Conservation (phyloP, 495 filamentous ascomycete species). For the Penicillium pancosmium region DNA sequence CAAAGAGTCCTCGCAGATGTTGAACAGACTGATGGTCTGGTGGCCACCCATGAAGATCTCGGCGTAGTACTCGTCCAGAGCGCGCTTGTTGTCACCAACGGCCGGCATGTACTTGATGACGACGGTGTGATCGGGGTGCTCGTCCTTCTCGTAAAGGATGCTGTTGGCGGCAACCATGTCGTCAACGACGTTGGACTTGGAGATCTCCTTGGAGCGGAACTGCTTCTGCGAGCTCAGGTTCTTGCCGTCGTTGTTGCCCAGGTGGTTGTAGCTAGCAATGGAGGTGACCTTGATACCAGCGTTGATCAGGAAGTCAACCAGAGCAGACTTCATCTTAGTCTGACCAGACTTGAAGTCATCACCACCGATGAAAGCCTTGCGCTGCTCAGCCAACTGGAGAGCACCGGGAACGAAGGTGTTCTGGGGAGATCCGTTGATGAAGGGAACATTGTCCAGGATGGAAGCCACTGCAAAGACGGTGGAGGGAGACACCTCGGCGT, state of each 20-base stretch:
- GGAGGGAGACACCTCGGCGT: slow-evolving; percentile 88
- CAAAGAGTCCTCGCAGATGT: slow-evolving; percentile 98
- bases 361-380: slow-evolving; percentile 89
- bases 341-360: slow-evolving; percentile 99
- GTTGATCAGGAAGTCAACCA: slow-evolving; percentile 98
- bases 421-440: slow-evolving; percentile 99
- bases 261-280: slow-evolving; percentile 98
- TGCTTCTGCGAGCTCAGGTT: slow-evolving; percentile 96
- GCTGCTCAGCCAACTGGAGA: slow-evolving; percentile 85
- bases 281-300: slow-evolving; percentile 99
- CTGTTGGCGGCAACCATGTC: slow-evolving; percentile 98
- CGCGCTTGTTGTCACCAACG: slow-evolving; percentile 98
- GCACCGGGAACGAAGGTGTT: slow-evolving; percentile 98
- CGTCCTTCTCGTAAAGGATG: slow-evolving; percentile 84
- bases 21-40: slow-evolving; percentile 97
- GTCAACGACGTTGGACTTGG: slow-evolving; percentile 97
- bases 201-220: slow-evolving; percentile 99
- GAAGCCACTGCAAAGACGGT: slow-evolving; percentile 94
- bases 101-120: slow-evolving; percentile 99
- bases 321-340: slow-evolving; percentile 99
- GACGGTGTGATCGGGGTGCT: slow-evolving; percentile 87
- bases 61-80: slow-evolving; percentile 97
- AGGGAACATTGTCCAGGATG: slow-evolving; percentile 86
- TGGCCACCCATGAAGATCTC: slow-evolving; percentile 99
- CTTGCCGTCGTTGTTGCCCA: slow-evolving; percentile 99